Conservation (phyloP, 768 basidiomycete genomes). For the Auriscalpium microsporum region DNA sequence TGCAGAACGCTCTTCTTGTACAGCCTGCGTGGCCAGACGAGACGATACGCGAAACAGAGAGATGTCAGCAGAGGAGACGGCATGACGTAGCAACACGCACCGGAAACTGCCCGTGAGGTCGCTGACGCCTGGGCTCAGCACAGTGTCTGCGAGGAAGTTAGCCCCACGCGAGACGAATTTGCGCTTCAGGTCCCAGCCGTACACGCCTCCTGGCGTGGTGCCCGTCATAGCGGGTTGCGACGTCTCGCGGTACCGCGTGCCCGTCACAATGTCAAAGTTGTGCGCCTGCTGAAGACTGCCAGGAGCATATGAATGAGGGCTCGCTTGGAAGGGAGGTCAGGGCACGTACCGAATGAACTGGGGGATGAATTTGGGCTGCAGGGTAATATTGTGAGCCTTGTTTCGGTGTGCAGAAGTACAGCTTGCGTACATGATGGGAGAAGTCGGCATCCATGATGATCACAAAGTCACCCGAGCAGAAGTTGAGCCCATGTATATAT, state of each 20-base stretch:
- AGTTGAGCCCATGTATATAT: slow-evolving; percentile 86
- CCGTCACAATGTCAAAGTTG: slow-evolving; percentile 89
- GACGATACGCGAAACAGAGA: neutral
- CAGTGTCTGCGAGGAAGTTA: slow-evolving; percentile 83
- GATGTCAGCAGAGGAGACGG: neutral
- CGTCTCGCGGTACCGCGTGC: slow-evolving; percentile 72
- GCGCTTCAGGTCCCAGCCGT: slow-evolving; percentile 89
- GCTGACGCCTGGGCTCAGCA: slow-evolving; percentile 77
- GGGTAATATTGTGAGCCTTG: neutral
- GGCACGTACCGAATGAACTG: slow-evolving; percentile 70
- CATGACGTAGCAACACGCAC: slow-evolving; percentile 30
- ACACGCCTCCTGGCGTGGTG: slow-evolving; percentile 74
- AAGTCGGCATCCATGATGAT: slow-evolving; percentile 98
- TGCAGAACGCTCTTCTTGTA: slow-evolving; percentile 71
- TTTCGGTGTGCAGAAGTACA: neutral
- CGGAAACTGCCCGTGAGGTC: slow-evolving; percentile 89
- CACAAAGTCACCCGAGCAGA: slow-evolving; percentile 85
- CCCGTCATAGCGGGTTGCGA: slow-evolving; percentile 47
- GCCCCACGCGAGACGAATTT: slow-evolving; percentile 85
- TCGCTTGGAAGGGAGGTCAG: neutral
- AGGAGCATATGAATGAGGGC: neutral
- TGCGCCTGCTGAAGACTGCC: slow-evolving; percentile 72
- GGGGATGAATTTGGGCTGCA: slow-evolving; percentile 88
- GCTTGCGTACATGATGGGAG: slow-evolving; percentile 71
- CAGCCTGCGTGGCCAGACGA: slow-evolving; percentile 35